Evolutionary conservation across 345 rosid species (phyloP).

Genomic region (Gossypium herbaceum): DNA sequence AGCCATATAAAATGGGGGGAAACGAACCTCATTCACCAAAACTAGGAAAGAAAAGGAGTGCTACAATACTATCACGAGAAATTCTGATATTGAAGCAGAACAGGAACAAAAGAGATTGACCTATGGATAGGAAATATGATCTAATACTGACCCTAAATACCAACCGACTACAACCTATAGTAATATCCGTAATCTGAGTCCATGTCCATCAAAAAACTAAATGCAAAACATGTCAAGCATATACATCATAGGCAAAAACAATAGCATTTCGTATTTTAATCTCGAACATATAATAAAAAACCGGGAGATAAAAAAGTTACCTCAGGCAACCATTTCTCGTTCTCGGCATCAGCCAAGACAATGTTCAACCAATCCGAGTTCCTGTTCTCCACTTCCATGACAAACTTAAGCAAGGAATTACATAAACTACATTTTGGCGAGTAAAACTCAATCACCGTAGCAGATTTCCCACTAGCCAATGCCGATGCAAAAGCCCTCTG

Average conservation of each 20-base stretch:
- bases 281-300: not conserved
- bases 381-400: constrained; percentile 62
- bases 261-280: not conserved
- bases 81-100: too few species aligned
- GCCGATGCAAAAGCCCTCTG: constrained; percentile 83
- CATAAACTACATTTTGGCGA: constrained; percentile 88
- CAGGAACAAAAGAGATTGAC: too few species aligned
- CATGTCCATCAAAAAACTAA: not conserved
- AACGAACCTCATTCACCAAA: too few species aligned
- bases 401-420: constrained; percentile 65
- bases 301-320: constrained; percentile 26
- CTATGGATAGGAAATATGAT: too few species aligned
- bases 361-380: constrained; percentile 73
- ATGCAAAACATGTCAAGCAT: not conserved
- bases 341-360: constrained; percentile 93
- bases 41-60: too few species aligned
- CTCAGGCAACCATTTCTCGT: constrained; percentile 95
- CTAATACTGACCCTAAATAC: not conserved
- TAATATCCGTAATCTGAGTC: not conserved
- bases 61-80: too few species aligned
- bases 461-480: constrained; percentile 70
- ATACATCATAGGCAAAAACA: not conserved
- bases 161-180: not conserved
- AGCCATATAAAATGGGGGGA: too few species aligned
- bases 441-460: constrained; percentile 81